Percentiles rank a stretch among this genome's conserved stretches.
These are phyloP conservation scores for Camelina neglecta DNA, from an alignment of 345 rosid species.

Conservation along the genomic window DNA sequence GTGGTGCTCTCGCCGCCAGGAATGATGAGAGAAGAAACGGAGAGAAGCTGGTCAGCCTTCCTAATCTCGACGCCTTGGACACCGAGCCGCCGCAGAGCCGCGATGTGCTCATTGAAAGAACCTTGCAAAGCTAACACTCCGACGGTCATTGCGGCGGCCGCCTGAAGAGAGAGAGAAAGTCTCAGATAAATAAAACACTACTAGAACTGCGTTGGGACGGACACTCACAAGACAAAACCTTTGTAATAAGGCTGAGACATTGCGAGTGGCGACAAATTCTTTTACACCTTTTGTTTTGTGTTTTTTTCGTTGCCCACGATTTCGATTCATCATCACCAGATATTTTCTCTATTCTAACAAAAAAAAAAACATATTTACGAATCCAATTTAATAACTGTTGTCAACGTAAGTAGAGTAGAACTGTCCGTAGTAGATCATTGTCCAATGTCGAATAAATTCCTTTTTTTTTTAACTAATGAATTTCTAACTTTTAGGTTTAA, in stretches of 20 bases:
- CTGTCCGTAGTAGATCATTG: too few relatives aligned
- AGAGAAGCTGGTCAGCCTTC: conserved; percentile 81
- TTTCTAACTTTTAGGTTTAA: too few relatives aligned
- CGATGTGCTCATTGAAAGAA: conserved; percentile 96
- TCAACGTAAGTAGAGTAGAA: background rate
- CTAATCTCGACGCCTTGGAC: conserved; percentile 86
- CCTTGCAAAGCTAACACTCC: conserved; percentile 98
- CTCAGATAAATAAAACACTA: conserved; percentile 13
- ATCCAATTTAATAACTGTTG: background rate
- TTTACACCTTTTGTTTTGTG: conserved; percentile 36
- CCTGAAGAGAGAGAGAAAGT: conserved; percentile 20
- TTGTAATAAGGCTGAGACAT: background rate
- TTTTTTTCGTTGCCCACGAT: conserved; percentile 40
- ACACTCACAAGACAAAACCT: conserved; percentile 1
- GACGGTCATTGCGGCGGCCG: conserved; percentile 63
- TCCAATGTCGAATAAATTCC: too few relatives aligned
- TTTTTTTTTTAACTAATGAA: too few relatives aligned
- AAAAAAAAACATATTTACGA: too few relatives aligned
- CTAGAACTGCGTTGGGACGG: conserved; percentile 12
- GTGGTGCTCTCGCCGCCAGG: conserved; percentile 99
- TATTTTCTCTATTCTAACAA: background rate
- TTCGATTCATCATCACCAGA: background rate
- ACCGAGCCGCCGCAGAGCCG: conserved; percentile 84
- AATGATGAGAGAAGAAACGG: conserved; percentile 80
- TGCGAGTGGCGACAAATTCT: conserved; percentile 27